Conservation (phyloP, 2,329 filamentous ascomycete species). For the Periconia sp. region DNA sequence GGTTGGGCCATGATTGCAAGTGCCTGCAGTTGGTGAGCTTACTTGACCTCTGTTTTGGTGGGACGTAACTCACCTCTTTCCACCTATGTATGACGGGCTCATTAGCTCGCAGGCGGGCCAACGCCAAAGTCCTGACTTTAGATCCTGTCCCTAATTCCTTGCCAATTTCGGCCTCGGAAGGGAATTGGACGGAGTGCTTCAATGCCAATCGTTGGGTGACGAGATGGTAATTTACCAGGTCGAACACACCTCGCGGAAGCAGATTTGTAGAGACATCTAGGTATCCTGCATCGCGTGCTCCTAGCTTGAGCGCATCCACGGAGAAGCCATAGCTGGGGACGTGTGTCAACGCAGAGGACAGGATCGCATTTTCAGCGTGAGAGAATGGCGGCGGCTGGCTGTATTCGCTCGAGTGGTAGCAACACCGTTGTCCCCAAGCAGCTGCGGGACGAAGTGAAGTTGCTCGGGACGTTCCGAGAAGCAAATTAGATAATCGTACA, state of each 20-base stretch:
- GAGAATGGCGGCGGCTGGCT: slow-evolving; percentile 65
- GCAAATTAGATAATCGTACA: slow-evolving; percentile 27
- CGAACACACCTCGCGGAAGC: slow-evolving; percentile 79
- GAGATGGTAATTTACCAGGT: slow-evolving; percentile 80
- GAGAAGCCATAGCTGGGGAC: slow-evolving; percentile 87
- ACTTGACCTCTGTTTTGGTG: slow-evolving; percentile 34
- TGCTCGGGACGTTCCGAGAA: slow-evolving; percentile 31
- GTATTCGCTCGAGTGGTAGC: slow-evolving; percentile 47
- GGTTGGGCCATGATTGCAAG: slow-evolving; percentile 90
- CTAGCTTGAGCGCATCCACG: slow-evolving; percentile 71
- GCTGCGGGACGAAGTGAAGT: slow-evolving; percentile 23
- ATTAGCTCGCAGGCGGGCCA: slow-evolving; percentile 81
- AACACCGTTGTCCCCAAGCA: slow-evolving; percentile 22
- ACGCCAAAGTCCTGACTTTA: slow-evolving; percentile 73
- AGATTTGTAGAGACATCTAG: slow-evolving; percentile 85
- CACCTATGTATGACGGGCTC: slow-evolving; percentile 73
- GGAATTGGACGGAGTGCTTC: slow-evolving; percentile 54
- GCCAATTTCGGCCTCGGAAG: slow-evolving; percentile 34
- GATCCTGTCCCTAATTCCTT: slow-evolving; percentile 58
- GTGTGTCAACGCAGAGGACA: slow-evolving; percentile 79
- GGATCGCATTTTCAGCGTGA: slow-evolving; percentile 74
- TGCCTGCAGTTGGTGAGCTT: slow-evolving; percentile 61
- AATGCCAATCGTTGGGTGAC: slow-evolving; percentile 69
- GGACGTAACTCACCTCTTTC: slow-evolving; percentile 72
- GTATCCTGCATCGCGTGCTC: slow-evolving; percentile 84